Evolutionary conservation across 2,329 filamentous ascomycete species (phyloP).

Genomic region (Graphiopsis chlorocephala): DNA sequence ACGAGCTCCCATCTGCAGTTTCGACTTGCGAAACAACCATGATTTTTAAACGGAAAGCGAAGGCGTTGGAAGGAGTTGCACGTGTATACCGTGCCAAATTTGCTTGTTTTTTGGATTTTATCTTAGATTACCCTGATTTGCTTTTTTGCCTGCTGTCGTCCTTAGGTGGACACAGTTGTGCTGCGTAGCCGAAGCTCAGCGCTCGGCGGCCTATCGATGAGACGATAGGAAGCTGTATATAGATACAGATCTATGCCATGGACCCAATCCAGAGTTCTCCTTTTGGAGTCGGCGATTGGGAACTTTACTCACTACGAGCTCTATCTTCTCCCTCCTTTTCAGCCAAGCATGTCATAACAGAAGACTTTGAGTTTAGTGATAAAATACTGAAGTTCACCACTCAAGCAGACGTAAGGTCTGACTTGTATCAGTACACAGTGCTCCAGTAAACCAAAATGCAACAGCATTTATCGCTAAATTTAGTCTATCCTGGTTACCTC

Average conservation of each 20-base stretch:
- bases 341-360: neutral
- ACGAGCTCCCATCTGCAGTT: neutral
- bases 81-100: neutral
- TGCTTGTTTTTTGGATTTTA: neutral
- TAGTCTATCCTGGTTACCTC: neutral
- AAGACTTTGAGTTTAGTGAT: neutral
- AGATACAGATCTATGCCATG: neutral
- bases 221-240: neutral
- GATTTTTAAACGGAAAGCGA: slow-evolving; percentile 1
- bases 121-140: neutral
- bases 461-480: neutral
- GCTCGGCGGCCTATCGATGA: neutral
- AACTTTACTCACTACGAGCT: neutral
- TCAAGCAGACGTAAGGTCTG: neutral
- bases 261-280: neutral
- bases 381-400: neutral
- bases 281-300: neutral
- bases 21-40: neutral
- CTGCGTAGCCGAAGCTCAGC: neutral
- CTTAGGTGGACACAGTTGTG: neutral
- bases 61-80: slow-evolving; percentile 12
- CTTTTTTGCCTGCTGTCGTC: neutral
- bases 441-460: neutral
- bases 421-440: neutral
- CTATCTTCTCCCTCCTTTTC: neutral